Evolutionary conservation across 108 stramenopile species (phyloP).

Genomic region (Cylindrotheca closterium): DNA sequence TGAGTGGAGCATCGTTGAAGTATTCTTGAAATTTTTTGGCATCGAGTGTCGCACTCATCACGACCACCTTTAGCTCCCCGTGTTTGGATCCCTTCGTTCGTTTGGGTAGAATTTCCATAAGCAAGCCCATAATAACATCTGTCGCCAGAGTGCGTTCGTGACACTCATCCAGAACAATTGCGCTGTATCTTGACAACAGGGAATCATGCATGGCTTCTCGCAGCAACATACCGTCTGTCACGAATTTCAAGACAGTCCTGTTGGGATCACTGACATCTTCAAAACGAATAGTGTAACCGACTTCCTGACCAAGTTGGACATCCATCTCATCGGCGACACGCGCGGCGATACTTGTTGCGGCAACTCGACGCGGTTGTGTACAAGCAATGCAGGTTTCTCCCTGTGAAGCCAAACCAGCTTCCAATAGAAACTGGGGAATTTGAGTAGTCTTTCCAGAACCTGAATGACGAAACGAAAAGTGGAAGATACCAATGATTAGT

Average conservation of each 20-base stretch:
- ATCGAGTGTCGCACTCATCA: constrained; percentile 98
- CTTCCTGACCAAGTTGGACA: constrained; percentile 91
- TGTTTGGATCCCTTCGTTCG: constrained; percentile 65
- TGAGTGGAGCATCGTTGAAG: constrained; percentile 83
- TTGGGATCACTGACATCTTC: constrained; percentile 86
- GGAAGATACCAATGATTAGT: not conserved
- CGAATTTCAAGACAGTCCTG: constrained; percentile 87
- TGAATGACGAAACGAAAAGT: not conserved
- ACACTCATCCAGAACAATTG: constrained; percentile 97
- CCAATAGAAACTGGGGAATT: constrained; percentile 95
- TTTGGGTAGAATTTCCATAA: constrained; percentile 93
- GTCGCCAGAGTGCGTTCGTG: constrained; percentile 98
- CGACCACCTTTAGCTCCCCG: constrained; percentile 94
- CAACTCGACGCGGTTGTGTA: constrained; percentile 98
- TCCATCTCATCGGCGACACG: constrained; percentile 99
- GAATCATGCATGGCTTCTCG: constrained; percentile 99
- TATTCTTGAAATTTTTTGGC: constrained; percentile 94
- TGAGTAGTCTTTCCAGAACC: constrained; percentile 40
- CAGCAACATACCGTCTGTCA: constrained; percentile 94
- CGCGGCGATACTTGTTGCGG: constrained; percentile 95
- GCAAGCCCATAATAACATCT: constrained; percentile 98
- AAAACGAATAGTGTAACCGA: constrained; percentile 99
- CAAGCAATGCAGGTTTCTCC: constrained; percentile 88
- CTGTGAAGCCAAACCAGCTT: constrained; percentile 73
- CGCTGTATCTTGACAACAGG: constrained; percentile 81